Evolutionary conservation across 495 filamentous ascomycete species (phyloP), one percentile per base, ranked within the genome.

Genomic region (Trichoderma virens): DNA sequence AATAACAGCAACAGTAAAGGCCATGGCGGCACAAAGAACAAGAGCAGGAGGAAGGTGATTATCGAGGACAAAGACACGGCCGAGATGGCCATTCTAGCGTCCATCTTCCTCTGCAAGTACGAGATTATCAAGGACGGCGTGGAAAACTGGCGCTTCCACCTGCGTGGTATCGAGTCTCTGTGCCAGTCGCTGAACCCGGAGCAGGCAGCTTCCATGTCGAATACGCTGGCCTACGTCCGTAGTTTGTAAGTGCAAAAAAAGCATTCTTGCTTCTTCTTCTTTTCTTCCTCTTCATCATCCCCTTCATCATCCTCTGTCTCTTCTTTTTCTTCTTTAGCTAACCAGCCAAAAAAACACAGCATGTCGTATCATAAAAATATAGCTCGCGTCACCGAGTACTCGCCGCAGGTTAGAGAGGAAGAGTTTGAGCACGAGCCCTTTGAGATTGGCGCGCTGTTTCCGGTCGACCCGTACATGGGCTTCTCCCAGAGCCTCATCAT

Each of bases 311-410:
- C 41, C 41, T 20, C 2, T 2, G n/a, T 45, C n/a, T 20, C 41
- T 13, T 14, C 41, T 45, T 14, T 18, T 45, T 45, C 41, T 1
- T 18, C 41, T 45, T 45, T 45, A 5, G 41, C 14, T 16, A n/a
- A 56, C 25, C 9, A 47, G 9, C n/a, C n/a, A 23, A 23, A 6
- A 5, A 47, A 20, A 14, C 14, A 13, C 8, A 56, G 51, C 51
- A 56, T 56, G 51, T 56, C 51, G 13, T 56, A 56, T 56, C 51
- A 56, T 56, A 56, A 56, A 18, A 56, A 56, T n/a, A 56, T 56
- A 28, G 51, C 51, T 27, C 51, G 51, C 51, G 11, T 56, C 23
- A 56, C 51, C 1, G 51, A 56, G 25, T 14, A 14, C 18, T 16
- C 51, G 25, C 51, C 51, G 51, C 51, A 18, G 23, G 11, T 20